Conservation (phyloP, 805 yeast species). For the Candida odintsovae region DNA sequence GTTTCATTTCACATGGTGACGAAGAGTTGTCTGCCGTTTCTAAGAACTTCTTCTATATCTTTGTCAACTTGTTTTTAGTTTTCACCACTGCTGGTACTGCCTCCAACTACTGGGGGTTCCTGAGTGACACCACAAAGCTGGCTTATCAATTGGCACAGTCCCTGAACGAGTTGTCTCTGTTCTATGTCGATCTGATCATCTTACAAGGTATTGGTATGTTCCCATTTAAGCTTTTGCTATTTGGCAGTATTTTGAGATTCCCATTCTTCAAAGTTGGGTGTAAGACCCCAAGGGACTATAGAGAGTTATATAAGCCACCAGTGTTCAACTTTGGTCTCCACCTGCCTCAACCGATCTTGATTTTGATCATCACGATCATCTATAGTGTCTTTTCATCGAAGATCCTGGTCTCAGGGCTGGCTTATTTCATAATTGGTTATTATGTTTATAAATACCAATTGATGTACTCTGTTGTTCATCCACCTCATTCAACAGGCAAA, state of each 20-base stretch:
- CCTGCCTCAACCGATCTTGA: slow-evolving; percentile 85
- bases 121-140: slow-evolving; percentile 85
- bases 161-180: slow-evolving; percentile 69
- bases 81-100: slow-evolving; percentile 94
- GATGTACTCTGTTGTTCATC: slow-evolving; percentile 86
- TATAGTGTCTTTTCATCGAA: slow-evolving; percentile 90
- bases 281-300: slow-evolving; percentile 79
- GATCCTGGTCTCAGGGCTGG: slow-evolving; percentile 77
- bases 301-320: slow-evolving; percentile 76
- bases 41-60: slow-evolving; percentile 90
- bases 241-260: slow-evolving; percentile 72
- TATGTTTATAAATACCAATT: slow-evolving; percentile 88
- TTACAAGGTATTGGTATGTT: slow-evolving; percentile 84
- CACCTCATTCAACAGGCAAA: slow-evolving; percentile 94
- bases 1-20: slow-evolving; percentile 86
- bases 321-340: slow-evolving; percentile 88
- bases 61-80: slow-evolving; percentile 87
- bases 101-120: slow-evolving; percentile 66
- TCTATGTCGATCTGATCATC: slow-evolving; percentile 83
- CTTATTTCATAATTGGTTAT: slow-evolving; percentile 81
- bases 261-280: slow-evolving; percentile 61
- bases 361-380: slow-evolving; percentile 77
- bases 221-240: slow-evolving; percentile 75
- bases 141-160: slow-evolving; percentile 86
- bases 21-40: slow-evolving; percentile 89